phyloP scores from a whole-genome alignment of 208 protist species.

The Acanthamoeba castellanii region DNA sequence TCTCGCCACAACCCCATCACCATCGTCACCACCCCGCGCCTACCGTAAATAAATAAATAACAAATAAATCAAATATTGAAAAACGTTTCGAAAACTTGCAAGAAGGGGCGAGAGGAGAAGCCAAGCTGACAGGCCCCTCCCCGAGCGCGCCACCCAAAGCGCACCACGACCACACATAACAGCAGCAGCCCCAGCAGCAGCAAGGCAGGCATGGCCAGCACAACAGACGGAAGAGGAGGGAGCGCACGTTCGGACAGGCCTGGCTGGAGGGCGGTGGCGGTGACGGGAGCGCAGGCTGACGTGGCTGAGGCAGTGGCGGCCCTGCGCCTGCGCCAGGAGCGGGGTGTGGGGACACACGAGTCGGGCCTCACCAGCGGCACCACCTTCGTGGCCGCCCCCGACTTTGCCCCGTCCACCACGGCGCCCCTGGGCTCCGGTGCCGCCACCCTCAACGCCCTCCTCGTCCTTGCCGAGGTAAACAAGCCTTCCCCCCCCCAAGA shows the following conservation, averaged over 20 bases:
- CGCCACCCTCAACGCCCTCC: constrained; percentile 68
- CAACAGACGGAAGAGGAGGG: background rate
- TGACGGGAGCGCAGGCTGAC: constrained; percentile 21
- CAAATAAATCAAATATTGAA: background rate
- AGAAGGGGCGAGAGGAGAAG: background rate
- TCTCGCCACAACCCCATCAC: no score
- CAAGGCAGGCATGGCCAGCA: background rate
- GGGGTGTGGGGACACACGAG: background rate
- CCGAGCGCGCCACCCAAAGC: no score
- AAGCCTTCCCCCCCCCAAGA: background rate
- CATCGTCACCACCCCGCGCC: background rate
- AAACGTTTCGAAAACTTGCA: constrained; percentile 14
- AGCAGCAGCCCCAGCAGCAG: background rate
- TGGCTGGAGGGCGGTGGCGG: background rate
- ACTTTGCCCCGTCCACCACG: background rate
- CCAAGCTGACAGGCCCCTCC: no score
- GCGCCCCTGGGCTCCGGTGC: constrained; percentile 41
- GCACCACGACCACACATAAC: background rate
- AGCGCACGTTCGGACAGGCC: background rate
- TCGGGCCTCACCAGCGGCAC: background rate
- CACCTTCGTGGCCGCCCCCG: constrained; percentile 11
- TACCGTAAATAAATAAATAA: background rate
- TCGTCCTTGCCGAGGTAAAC: constrained; percentile 62
- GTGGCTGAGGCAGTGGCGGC: background rate
- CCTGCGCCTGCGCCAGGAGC: background rate